Base-by-base conservation (phyloP, 768 basidiomycete species). In the Trametes punicea region DNA sequence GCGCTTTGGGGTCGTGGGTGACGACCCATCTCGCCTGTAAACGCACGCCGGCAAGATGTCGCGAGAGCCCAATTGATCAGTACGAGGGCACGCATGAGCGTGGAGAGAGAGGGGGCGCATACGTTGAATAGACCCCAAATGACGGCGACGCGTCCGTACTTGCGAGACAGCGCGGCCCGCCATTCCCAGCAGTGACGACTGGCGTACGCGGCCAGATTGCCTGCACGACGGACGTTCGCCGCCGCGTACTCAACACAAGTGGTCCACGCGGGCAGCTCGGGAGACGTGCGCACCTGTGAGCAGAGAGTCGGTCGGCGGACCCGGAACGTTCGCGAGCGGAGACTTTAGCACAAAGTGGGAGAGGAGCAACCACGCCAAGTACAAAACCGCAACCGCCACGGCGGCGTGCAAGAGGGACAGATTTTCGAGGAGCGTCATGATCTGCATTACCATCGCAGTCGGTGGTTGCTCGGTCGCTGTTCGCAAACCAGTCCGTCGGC, bases 1-100 rank as follows among this genome's bases (percentile, higher is more conserved):
- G 44, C 1, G 78, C 79, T 40, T 70, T 73, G 1, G 78, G 75
- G 55, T 81, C 79, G 41, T 64, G 74, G 0, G 76, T 69, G 56
- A 71, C 70, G 5, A 80, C 62, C 52, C 31, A 70, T 64, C 48
- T 68, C 65, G 70, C 72, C 64, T 50, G 34, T 20, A 16, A 27
- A 30, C 7, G 4, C 13, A 20, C 25, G 15, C 6, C 26, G 36
- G 18, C 33, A 13, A 29, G 36, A 10, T 15, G 6, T 23, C 31
- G 26, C 4, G n/a, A n/a, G n/a, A n/a, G n/a, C n/a, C n/a, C n/a
- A n/a, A n/a, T 8, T 31, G 31, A 31, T 31, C 31, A 31, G 31
- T 31, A n/a, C n/a, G n/a, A n/a, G n/a, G n/a, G 11, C 8, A 44
- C 15, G 18, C 11, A 18, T 2, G 27, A 6, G 16, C 16, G 6